Conservation (phyloP, 2,329 filamentous ascomycete genomes). For the Aspergillus sp. region DNA sequence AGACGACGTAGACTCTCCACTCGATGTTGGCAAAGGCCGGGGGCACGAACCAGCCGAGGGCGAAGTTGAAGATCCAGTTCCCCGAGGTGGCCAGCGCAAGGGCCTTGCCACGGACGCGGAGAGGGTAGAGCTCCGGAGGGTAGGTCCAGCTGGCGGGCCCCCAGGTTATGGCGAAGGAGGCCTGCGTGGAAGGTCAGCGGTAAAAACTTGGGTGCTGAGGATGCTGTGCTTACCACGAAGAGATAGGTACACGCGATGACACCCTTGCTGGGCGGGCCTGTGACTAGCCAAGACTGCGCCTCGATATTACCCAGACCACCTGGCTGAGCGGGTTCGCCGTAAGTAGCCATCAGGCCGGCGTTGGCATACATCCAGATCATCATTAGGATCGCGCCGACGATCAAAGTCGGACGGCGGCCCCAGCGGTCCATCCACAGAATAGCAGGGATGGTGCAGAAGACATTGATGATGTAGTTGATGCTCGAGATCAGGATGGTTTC, state of each 20-base stretch:
- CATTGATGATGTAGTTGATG: slow-evolving; percentile 71
- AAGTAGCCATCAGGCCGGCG: slow-evolving; percentile 31
- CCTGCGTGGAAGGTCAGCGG: too few relatives aligned
- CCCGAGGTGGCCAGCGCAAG: slow-evolving; percentile 51
- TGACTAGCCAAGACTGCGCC: slow-evolving; percentile 31
- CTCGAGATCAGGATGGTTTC: slow-evolving; percentile 55
- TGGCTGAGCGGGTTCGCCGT: slow-evolving; percentile 31
- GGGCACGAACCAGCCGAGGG: slow-evolving; percentile 47
- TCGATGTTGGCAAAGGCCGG: slow-evolving; percentile 48
- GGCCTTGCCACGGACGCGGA: slow-evolving; percentile 54
- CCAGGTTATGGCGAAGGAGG: slow-evolving; percentile 58
- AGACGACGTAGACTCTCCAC: slow-evolving; percentile 62
- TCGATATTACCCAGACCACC: slow-evolving; percentile 27
- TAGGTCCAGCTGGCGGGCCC: slow-evolving; percentile 52
- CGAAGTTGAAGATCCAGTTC: slow-evolving; percentile 56
- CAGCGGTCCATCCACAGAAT: slow-evolving; percentile 67
- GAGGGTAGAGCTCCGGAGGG: slow-evolving; percentile 53
- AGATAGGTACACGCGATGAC: slow-evolving; percentile 65
- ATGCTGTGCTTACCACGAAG: slow-evolving; percentile 62
- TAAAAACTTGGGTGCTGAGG: too few relatives aligned
- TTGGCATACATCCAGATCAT: slow-evolving; percentile 34
- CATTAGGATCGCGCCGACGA: slow-evolving; percentile 59
- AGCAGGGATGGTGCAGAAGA: slow-evolving; percentile 66
- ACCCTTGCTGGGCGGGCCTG: slow-evolving; percentile 46
- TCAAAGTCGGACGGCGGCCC: slow-evolving; percentile 60